These are phyloP conservation scores for Porcisia deanei DNA, from an alignment of 208 protist genomes.

Conservation along the genomic window DNA sequence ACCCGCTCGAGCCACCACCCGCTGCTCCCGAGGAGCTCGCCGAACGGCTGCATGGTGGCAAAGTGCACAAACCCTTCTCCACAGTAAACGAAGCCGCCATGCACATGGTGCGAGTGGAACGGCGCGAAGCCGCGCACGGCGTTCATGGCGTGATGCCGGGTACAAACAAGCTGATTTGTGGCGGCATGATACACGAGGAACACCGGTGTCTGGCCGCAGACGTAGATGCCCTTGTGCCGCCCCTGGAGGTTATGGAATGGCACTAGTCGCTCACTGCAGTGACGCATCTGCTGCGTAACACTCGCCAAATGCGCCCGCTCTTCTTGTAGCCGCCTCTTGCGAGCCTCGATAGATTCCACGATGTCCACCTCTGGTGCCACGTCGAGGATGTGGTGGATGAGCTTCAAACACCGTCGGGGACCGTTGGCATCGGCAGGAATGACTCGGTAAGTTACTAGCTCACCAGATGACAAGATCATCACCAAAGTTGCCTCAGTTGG, in stretches of 20 bases:
- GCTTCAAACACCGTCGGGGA: constrained; percentile 68
- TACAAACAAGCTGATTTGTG: constrained; percentile 57
- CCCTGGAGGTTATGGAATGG: constrained; percentile 48
- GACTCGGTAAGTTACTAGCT: constrained; percentile 76
- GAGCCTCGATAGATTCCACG: constrained; percentile 80
- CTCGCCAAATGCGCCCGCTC: constrained; percentile 58
- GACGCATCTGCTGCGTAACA: constrained; percentile 61
- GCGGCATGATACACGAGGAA: constrained; percentile 68
- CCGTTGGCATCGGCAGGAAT: constrained; percentile 38
- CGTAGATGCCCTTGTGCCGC: constrained; percentile 59
- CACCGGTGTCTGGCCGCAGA: constrained; percentile 85
- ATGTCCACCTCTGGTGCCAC: constrained; percentile 62
- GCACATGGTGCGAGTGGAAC: constrained; percentile 55
- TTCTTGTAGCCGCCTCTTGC: constrained; percentile 55
- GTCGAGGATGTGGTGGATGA: constrained; percentile 78
- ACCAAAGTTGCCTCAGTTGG: constrained; percentile 43
- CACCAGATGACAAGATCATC: constrained; percentile 66
- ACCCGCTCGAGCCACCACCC: constrained; percentile 76
- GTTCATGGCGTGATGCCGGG: constrained; percentile 55
- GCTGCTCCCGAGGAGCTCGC: constrained; percentile 35
- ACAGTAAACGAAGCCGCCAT: constrained; percentile 79
- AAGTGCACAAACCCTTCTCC: constrained; percentile 82
- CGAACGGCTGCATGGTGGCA: constrained; percentile 65
- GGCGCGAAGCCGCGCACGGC: constrained; percentile 78
- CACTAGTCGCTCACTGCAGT: constrained; percentile 71